Percentiles rank a stretch among this genome's conserved stretches.
These are phyloP conservation scores for Starmerella apis DNA, from an alignment of 805 yeast species.

Conservation along the genomic window DNA sequence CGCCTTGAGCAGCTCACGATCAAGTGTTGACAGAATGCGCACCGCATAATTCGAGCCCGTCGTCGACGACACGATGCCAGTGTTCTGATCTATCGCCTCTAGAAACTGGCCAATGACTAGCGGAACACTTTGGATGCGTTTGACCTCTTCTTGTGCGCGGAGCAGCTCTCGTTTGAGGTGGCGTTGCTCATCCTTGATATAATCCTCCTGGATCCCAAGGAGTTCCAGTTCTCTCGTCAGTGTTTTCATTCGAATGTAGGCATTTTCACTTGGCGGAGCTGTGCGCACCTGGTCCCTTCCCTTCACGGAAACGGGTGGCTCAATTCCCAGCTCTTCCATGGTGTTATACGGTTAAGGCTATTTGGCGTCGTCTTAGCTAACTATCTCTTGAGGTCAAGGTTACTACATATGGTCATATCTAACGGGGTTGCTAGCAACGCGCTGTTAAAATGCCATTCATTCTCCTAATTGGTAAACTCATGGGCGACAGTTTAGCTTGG, in stretches of 20 bases:
- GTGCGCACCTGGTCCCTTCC: slow-evolving; percentile 2
- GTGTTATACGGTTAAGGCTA: slow-evolving; percentile 5
- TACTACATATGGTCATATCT: neutral
- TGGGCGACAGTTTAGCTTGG: too few species aligned
- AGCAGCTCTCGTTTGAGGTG: slow-evolving; percentile 87
- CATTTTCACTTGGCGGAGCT: slow-evolving; percentile 39
- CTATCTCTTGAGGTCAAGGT: neutral
- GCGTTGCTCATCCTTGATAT: slow-evolving; percentile 95
- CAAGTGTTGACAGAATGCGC: slow-evolving; percentile 84
- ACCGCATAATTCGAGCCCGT: slow-evolving; percentile 98
- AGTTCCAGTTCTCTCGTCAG: slow-evolving; percentile 85
- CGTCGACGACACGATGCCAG: slow-evolving; percentile 94
- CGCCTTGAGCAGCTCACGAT: slow-evolving; percentile 86
- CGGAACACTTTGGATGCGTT: slow-evolving; percentile 94
- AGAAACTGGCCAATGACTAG: slow-evolving; percentile 95
- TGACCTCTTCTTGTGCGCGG: slow-evolving; percentile 97
- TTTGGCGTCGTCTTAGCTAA: slow-evolving; percentile 1
- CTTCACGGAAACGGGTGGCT: slow-evolving; percentile 10
- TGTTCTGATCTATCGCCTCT: slow-evolving; percentile 92
- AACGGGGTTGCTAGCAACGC: too few species aligned
- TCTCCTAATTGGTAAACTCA: too few species aligned
- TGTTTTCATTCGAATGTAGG: slow-evolving; percentile 73
- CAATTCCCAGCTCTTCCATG: slow-evolving; percentile 24
- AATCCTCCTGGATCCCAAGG: slow-evolving; percentile 81
- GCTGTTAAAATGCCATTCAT: too few species aligned